Evolutionary conservation across 1,284 basidiomycete species (phyloP).

Genomic region (Malassezia furfur): DNA sequence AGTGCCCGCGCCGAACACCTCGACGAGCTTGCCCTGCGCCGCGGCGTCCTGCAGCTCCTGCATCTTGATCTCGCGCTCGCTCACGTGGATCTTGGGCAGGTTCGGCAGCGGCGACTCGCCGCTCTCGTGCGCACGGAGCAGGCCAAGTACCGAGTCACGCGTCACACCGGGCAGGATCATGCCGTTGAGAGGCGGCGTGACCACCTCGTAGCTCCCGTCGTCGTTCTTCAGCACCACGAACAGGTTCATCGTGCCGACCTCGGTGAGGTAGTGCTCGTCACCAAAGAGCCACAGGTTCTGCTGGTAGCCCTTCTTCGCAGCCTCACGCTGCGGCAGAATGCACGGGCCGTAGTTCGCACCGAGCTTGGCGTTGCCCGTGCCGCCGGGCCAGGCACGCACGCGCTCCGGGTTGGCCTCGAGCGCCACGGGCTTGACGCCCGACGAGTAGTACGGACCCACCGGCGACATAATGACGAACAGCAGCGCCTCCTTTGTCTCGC

Average conservation of each 20-base stretch:
- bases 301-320: slow-evolving; percentile 72
- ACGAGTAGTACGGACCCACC: slow-evolving; percentile 73
- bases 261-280: slow-evolving; percentile 47
- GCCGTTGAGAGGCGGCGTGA: slow-evolving; percentile 72
- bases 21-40: slow-evolving; percentile 63
- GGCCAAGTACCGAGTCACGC: slow-evolving; percentile 68
- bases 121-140: slow-evolving; percentile 65
- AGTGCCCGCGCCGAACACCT: slow-evolving; percentile 86
- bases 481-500: slow-evolving; percentile 75
- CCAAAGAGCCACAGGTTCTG: slow-evolving; percentile 88
- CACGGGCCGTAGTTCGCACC: slow-evolving; percentile 46
- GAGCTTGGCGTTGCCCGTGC: slow-evolving; percentile 44
- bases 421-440: slow-evolving; percentile 90
- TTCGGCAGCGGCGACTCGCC: slow-evolving; percentile 52
- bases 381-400: slow-evolving; percentile 52
- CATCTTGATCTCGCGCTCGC: slow-evolving; percentile 82
- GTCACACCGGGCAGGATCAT: slow-evolving; percentile 95
- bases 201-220: slow-evolving; percentile 54
- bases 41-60: slow-evolving; percentile 69
- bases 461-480: slow-evolving; percentile 90
- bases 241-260: slow-evolving; percentile 82
- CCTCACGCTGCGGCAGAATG: slow-evolving; percentile 64
- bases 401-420: slow-evolving; percentile 83
- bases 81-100: slow-evolving; percentile 56
- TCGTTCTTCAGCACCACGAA: slow-evolving; percentile 72